These are phyloP conservation scores for Exophiala viscosa DNA, from an alignment of 2,329 filamentous ascomycete genomes.

Conservation along the genomic window DNA sequence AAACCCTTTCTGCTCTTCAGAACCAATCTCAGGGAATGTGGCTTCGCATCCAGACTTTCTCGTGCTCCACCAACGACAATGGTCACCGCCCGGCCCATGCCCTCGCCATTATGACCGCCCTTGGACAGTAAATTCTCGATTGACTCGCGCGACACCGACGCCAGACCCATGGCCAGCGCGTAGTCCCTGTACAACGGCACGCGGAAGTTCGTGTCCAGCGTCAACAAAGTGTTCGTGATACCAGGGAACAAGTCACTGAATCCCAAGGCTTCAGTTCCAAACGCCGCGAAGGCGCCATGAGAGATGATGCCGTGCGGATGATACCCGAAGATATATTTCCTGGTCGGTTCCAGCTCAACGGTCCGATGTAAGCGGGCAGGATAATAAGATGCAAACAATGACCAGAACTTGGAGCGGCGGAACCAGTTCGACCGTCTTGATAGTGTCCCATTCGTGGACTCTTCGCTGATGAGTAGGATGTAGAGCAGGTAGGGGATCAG, in stretches of 20 bases:
- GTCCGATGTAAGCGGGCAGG: slow-evolving; percentile 85
- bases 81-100: slow-evolving; percentile 92
- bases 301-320: slow-evolving; percentile 97
- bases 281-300: slow-evolving; percentile 89
- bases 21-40: slow-evolving; percentile 71
- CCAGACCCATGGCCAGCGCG: slow-evolving; percentile 80
- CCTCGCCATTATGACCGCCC: slow-evolving; percentile 71
- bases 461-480: slow-evolving; percentile 69
- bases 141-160: slow-evolving; percentile 84
- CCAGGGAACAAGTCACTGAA: slow-evolving; percentile 86
- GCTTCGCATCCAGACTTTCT: slow-evolving; percentile 85
- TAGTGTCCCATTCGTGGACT: slow-evolving; percentile 70
- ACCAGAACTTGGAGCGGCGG: slow-evolving; percentile 74
- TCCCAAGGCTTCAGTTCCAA: slow-evolving; percentile 82
- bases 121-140: slow-evolving; percentile 83
- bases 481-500: slow-evolving; percentile 76
- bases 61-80: slow-evolving; percentile 91
- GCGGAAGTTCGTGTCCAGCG: slow-evolving; percentile 92
- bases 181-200: slow-evolving; percentile 94
- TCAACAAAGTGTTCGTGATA: slow-evolving; percentile 89
- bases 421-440: slow-evolving; percentile 70
- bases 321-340: slow-evolving; percentile 96
- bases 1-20: slow-evolving; percentile 85
- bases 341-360: slow-evolving; percentile 68
- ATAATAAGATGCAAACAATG: slow-evolving; percentile 87